Conservation (phyloP, 176 grass and related monocot genomes). For the Alloteropsis semialata region DNA sequence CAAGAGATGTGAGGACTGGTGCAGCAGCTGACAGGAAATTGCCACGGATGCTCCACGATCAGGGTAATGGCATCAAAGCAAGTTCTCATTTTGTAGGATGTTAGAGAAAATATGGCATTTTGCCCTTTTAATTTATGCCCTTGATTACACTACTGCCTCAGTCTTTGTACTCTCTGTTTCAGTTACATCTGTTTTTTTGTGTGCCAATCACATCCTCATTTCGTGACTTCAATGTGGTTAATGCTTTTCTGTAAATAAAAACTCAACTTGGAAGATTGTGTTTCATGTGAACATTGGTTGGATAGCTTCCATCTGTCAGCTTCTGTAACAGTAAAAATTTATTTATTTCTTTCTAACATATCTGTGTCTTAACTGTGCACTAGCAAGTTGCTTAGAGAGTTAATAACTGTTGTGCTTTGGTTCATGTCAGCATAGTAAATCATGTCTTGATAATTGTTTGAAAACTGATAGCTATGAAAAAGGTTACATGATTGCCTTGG, state of each 20-base stretch:
- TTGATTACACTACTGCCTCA: background rate
- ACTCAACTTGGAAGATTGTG: background rate
- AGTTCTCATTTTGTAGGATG: background rate
- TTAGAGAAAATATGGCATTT: background rate
- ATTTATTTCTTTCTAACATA: background rate
- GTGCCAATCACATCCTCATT: background rate
- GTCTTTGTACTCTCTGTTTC: background rate
- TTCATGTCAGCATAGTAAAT: background rate
- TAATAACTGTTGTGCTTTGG: background rate
- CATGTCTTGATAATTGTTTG: background rate
- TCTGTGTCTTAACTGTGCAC: background rate
- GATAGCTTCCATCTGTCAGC: background rate
- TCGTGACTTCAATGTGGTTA: background rate
- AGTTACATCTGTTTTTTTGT: background rate
- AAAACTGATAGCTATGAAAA: background rate
- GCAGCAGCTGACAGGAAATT: conserved; percentile 62
- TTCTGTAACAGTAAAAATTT: background rate
- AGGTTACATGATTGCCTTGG: background rate
- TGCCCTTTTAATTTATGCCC: background rate
- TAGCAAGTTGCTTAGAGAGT: background rate
- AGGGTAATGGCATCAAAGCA: conserved; percentile 45
- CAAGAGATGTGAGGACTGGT: conserved; percentile 58
- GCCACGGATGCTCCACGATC: conserved; percentile 92
- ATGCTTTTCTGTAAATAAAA: background rate
- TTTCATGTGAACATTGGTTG: background rate